A percentile compares a stretch with the other conserved stretches of the same genome.
These are phyloP conservation scores for Mucor saturninus DNA, from an alignment of 371 early-diverging fungal species.

Conservation along the genomic window DNA sequence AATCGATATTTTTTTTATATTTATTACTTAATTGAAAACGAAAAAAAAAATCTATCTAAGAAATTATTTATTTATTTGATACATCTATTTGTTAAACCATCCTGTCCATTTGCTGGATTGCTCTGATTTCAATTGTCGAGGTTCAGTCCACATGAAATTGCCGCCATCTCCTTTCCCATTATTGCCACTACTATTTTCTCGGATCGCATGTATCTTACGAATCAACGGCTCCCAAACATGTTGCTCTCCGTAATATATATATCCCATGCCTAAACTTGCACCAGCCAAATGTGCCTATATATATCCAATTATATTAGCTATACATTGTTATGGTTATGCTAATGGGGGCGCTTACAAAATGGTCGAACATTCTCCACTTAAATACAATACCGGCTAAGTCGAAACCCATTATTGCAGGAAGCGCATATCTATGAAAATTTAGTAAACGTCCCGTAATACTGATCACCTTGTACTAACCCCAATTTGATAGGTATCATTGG, in stretches of 20 bases:
- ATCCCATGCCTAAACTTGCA: slow-evolving; percentile 56
- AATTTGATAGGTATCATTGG: slow-evolving; percentile 74
- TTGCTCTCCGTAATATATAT: slow-evolving; percentile 55
- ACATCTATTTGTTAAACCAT: slow-evolving; percentile 25
- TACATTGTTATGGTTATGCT: background rate
- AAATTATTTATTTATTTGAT: background rate
- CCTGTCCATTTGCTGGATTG: slow-evolving; percentile 23
- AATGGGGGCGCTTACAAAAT: slow-evolving; percentile 54
- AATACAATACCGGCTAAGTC: slow-evolving; percentile 66
- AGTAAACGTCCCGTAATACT: background rate
- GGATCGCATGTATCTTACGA: slow-evolving; percentile 33
- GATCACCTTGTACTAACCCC: slow-evolving; percentile 32
- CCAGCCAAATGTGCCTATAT: slow-evolving; percentile 71
- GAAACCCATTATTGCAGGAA: slow-evolving; percentile 65
- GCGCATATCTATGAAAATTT: slow-evolving; percentile 36
- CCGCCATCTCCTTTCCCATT: slow-evolving; percentile 14
- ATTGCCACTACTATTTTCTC: slow-evolving; percentile 12
- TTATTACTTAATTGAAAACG: background rate
- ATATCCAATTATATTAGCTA: background rate
- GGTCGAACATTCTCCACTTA: slow-evolving; percentile 70
- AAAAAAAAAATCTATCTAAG: slow-evolving; percentile 1
- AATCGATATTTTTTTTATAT: slow-evolving; percentile 28
- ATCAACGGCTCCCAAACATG: slow-evolving; percentile 56
- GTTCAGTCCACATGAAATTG: slow-evolving; percentile 23
- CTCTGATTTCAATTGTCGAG: slow-evolving; percentile 11